These are phyloP conservation scores for Teratosphaeriaceae sp. DNA, from an alignment of 2,329 filamentous ascomycete genomes.

Conservation along the genomic window DNA sequence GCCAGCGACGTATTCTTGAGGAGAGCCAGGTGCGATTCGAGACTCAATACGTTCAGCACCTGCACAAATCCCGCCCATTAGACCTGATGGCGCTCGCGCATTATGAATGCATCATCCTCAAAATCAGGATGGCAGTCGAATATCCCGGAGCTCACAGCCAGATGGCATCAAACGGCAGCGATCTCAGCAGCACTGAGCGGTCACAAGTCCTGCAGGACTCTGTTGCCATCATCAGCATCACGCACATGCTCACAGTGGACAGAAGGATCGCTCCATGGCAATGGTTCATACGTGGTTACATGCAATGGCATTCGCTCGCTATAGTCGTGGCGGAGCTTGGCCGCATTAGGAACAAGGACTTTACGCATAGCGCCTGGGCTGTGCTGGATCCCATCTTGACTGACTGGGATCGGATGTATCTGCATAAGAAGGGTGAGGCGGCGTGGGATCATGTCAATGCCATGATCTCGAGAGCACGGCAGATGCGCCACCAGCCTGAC, in stretches of 20 bases:
- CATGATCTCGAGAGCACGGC: constrained; percentile 19
- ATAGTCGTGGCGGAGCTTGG: constrained; percentile 23
- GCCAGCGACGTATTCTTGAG: constrained; percentile 13
- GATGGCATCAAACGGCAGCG: constrained; percentile 10
- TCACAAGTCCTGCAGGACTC: constrained; percentile 17
- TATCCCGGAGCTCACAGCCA: constrained; percentile 15
- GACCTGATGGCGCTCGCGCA: constrained; percentile 22
- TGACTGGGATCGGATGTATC: constrained; percentile 21
- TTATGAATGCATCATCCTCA: constrained; percentile 19
- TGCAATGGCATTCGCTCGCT: constrained; percentile 25
- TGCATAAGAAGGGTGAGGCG: constrained; percentile 16
- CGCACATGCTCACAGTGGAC: constrained; percentile 15
- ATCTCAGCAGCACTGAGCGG: constrained; percentile 16
- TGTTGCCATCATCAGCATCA: constrained; percentile 19
- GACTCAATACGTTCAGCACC: constrained; percentile 14
- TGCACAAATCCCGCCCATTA: constrained; percentile 18
- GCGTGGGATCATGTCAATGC: constrained; percentile 25
- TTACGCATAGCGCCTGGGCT: constrained; percentile 20
- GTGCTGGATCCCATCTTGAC: constrained; percentile 21
- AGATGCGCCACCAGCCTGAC: constrained; percentile 6
- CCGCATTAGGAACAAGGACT: constrained; percentile 16
- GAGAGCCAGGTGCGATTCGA: constrained; percentile 11
- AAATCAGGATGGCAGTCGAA: constrained; percentile 22
- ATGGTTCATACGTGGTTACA: constrained; percentile 23
- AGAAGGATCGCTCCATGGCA: constrained; percentile 13